phyloP scores from a whole-genome alignment of 352 stramenopile genomes.

The Salisapilia sapeloensis region DNA sequence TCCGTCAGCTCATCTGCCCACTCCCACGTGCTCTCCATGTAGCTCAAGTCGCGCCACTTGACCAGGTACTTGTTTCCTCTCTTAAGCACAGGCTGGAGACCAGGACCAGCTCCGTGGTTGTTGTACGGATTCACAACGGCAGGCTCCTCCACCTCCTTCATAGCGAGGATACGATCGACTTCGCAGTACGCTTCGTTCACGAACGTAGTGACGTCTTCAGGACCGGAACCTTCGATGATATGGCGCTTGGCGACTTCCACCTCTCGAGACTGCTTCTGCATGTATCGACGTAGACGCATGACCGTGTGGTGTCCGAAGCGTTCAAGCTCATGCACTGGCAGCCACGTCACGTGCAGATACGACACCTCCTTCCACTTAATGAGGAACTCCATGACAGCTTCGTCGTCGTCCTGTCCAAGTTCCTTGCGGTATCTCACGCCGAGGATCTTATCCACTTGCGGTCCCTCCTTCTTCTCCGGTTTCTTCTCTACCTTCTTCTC shows the following conservation, averaged over 20 bases:
- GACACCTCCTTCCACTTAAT: constrained; percentile 98
- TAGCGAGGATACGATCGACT: constrained; percentile 63
- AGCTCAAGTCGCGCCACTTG: constrained; percentile 84
- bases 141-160: constrained; percentile 63
- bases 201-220: constrained; percentile 66
- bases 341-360: constrained; percentile 97
- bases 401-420: constrained; percentile 12
- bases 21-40: constrained; percentile 82
- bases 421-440: constrained; percentile 69
- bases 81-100: constrained; percentile 32
- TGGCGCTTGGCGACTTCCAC: constrained; percentile 64
- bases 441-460: constrained; percentile 90
- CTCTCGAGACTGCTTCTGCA: constrained; percentile 75
- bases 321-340: constrained; percentile 90
- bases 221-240: constrained; percentile 47
- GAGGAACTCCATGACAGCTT: constrained; percentile 90
- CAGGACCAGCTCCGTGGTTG: constrained; percentile 21
- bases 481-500: constrained; percentile 17
- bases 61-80: constrained; percentile 83
- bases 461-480: constrained; percentile 29
- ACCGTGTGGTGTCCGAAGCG: constrained; percentile 62
- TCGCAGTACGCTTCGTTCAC: constrained; percentile 75
- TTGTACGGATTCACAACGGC: constrained; percentile 56
- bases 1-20: constrained; percentile 82
- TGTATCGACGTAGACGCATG: constrained; percentile 67